A percentile compares a stretch with the other conserved stretches of the same genome.
Conservation (phyloP, 2,329 filamentous ascomycete species). For the Sphaerulina populicola region DNA sequence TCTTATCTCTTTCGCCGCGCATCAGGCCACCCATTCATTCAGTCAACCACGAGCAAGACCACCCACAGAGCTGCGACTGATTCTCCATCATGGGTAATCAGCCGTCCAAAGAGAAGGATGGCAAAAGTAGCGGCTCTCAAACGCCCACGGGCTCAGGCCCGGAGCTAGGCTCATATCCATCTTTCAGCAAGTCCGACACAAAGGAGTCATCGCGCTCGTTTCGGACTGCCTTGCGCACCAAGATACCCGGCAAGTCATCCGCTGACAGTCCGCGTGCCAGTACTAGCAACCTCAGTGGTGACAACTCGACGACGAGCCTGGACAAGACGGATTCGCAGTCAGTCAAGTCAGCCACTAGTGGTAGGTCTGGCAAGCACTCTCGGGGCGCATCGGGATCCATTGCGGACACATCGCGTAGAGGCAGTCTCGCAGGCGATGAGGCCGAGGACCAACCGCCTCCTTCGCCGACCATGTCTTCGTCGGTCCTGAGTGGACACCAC, state of each 20-base stretch:
- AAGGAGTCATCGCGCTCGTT: constrained; percentile 86
- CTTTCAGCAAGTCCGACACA: constrained; percentile 85
- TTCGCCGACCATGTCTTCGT: constrained; percentile 75
- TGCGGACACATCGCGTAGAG: constrained; percentile 33
- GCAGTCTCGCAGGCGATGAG: constrained; percentile 22
- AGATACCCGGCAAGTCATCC: constrained; percentile 63
- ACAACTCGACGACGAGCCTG: constrained; percentile 38
- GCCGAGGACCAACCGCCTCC: constrained; percentile 52
- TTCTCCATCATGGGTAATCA: constrained; percentile 61
- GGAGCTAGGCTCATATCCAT: constrained; percentile 75
- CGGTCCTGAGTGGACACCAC: constrained; percentile 58
- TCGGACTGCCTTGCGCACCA: constrained; percentile 70
- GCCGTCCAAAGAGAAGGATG: constrained; percentile 44
- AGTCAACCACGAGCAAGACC: neutral
- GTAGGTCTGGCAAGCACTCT: constrained; percentile 29
- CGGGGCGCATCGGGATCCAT: constrained; percentile 15
- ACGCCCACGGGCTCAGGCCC: constrained; percentile 47
- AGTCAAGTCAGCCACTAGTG: constrained; percentile 61
- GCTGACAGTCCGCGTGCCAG: constrained; percentile 77
- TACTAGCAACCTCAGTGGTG: constrained; percentile 50
- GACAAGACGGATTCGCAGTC: constrained; percentile 69
- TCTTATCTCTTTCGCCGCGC: neutral
- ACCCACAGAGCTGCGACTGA: neutral
- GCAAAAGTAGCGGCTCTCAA: constrained; percentile 38
- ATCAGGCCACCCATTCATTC: neutral